Evolutionary conservation across 2,329 filamentous ascomycete genomes (phyloP).

Genomic region (Diaporthe sp.): DNA sequence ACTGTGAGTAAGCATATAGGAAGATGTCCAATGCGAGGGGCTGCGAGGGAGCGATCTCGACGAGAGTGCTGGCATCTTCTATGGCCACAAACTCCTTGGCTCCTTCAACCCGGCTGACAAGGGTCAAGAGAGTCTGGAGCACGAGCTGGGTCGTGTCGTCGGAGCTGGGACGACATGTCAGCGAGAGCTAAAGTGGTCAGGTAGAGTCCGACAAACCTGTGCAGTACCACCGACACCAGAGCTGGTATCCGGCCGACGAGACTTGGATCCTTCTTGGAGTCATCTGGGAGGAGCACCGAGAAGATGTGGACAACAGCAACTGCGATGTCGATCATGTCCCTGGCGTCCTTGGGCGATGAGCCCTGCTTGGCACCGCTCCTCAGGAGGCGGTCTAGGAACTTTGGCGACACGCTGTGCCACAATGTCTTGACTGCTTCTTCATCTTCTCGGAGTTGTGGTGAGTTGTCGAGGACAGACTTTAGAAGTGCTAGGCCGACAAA

Average conservation of each 20-base stretch:
- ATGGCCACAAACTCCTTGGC: conserved; percentile 63
- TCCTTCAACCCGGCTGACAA: conserved; percentile 67
- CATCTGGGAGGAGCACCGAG: conserved; percentile 67
- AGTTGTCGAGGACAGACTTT: conserved; percentile 75
- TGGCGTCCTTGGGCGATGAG: conserved; percentile 59
- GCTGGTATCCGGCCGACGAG: conserved; percentile 67
- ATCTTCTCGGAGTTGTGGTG: conserved; percentile 64
- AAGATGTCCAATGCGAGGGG: conserved; percentile 69
- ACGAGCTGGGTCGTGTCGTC: conserved; percentile 66
- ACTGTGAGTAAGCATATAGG: conserved; percentile 69
- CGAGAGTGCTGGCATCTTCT: conserved; percentile 67
- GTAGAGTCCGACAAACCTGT: conserved; percentile 61
- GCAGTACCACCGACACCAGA: conserved; percentile 66
- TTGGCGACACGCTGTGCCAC: conserved; percentile 73
- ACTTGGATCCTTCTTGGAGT: conserved; percentile 58
- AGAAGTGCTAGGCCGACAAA: conserved; percentile 78
- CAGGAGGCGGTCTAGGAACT: conserved; percentile 75
- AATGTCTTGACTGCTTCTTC: conserved; percentile 60
- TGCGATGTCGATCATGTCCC: conserved; percentile 74
- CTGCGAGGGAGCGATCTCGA: conserved; percentile 69
- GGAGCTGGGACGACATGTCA: conserved; percentile 56
- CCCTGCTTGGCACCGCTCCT: conserved; percentile 61
- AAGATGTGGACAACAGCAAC: conserved; percentile 76
- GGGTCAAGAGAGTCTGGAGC: conserved; percentile 69
- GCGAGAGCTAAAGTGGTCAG: not conserved